Evolutionary conservation across 1,284 basidiomycete genomes (phyloP).

Genomic region (Cryptococcus sp.): DNA sequence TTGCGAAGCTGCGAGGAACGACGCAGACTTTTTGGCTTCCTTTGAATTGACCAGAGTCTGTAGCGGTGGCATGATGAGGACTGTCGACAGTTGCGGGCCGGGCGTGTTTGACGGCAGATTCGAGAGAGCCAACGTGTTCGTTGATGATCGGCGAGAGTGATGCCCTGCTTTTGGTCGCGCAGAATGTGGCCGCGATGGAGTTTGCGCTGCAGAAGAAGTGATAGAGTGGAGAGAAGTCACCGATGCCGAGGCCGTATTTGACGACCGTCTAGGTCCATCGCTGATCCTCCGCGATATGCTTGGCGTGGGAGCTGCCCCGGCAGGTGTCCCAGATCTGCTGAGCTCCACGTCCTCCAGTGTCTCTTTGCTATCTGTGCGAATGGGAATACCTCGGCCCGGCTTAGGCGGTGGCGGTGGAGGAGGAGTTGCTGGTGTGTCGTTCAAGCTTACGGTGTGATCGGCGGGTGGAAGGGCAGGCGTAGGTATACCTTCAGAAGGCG

Average conservation of each 20-base stretch:
- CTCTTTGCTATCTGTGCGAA: slow-evolving; percentile 18
- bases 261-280: slow-evolving; percentile 6
- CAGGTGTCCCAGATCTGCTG: slow-evolving; percentile 26
- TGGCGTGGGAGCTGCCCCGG: slow-evolving; percentile 2
- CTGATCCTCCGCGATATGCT: neutral
- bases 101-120: slow-evolving; percentile 21
- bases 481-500: slow-evolving; percentile 3
- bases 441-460: neutral
- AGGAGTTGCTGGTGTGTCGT: slow-evolving; percentile 9
- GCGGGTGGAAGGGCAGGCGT: neutral
- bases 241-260: slow-evolving; percentile 21
- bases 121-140: slow-evolving; percentile 38
- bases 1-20: slow-evolving; percentile 79
- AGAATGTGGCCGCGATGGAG: slow-evolving; percentile 32
- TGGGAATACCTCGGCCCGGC: slow-evolving; percentile 9
- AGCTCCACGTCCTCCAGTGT: slow-evolving; percentile 32
- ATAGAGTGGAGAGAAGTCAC: slow-evolving; percentile 30
- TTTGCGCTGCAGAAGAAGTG: slow-evolving; percentile 19
- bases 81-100: slow-evolving; percentile 52
- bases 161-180: slow-evolving; percentile 16
- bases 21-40: slow-evolving; percentile 79
- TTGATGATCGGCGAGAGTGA: slow-evolving; percentile 40
- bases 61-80: slow-evolving; percentile 74
- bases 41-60: slow-evolving; percentile 84
- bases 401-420: slow-evolving; percentile 27